Evolutionary conservation across 2,329 filamentous ascomycete species (phyloP).

Genomic region (Pestalotiopsis sp.): DNA sequence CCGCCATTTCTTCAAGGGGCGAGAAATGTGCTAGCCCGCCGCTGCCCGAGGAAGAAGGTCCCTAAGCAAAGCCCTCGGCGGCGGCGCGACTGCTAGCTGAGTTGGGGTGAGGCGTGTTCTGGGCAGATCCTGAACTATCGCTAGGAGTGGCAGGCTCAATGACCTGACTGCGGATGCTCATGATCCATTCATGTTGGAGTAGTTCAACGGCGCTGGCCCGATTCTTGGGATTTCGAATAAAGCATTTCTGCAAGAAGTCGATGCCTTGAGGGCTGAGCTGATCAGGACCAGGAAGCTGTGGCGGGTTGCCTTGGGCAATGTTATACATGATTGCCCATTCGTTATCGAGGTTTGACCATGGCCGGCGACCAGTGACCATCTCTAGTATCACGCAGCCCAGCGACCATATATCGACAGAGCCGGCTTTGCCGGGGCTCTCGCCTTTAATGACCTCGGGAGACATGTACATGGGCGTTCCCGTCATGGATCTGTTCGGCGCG

Average conservation of each 20-base stretch:
- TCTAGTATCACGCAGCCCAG: conserved; percentile 95
- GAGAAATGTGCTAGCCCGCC: conserved; percentile 1
- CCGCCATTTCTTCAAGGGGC: conserved; percentile 10
- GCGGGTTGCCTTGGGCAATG: conserved; percentile 94
- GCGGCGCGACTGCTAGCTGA: conserved; percentile 31
- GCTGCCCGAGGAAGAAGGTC: conserved; percentile 3
- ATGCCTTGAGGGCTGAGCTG: conserved; percentile 84
- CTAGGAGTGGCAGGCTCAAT: conserved; percentile 67
- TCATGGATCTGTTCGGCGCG: conserved; percentile 85
- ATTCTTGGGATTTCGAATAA: conserved; percentile 79
- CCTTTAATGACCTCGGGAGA: conserved; percentile 98
- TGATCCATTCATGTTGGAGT: conserved; percentile 91
- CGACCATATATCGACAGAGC: conserved; percentile 94
- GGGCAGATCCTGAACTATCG: conserved; percentile 49
- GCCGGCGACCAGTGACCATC: conserved; percentile 92
- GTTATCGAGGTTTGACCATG: conserved; percentile 95
- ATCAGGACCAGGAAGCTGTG: conserved; percentile 78
- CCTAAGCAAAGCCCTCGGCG: conserved; percentile 39
- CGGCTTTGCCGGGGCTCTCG: conserved; percentile 76
- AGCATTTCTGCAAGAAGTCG: conserved; percentile 87
- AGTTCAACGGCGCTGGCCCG: conserved; percentile 84
- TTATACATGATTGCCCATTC: conserved; percentile 99
- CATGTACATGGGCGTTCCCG: conserved; percentile 99
- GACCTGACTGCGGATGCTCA: conserved; percentile 66
- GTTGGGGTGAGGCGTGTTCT: conserved; percentile 38